Evolutionary conservation across 805 yeast genomes (phyloP).

Genomic region (Saccharomycopsis sp.): DNA sequence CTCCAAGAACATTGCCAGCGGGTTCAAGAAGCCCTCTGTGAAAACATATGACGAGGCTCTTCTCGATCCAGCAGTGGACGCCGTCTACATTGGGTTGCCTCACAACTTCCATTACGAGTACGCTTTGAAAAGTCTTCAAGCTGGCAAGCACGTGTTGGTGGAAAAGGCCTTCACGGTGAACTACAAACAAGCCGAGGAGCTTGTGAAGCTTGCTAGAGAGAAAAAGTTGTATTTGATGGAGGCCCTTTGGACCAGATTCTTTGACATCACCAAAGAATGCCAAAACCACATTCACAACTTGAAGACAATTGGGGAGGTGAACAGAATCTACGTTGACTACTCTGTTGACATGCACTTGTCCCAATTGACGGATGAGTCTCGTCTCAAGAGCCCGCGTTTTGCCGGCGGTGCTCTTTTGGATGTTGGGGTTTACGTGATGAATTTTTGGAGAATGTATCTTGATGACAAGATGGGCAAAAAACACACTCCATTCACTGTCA

Average conservation of each 20-base stretch:
- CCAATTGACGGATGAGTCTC: constrained; percentile 27
- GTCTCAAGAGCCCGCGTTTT: constrained; percentile 36
- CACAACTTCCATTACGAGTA: constrained; percentile 43
- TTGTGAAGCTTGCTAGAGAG: constrained; percentile 35
- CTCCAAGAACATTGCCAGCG: neutral
- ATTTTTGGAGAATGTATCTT: constrained; percentile 35
- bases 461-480: constrained; percentile 29
- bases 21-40: constrained; percentile 4
- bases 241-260: constrained; percentile 49
- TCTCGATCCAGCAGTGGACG: constrained; percentile 34
- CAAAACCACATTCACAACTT: constrained; percentile 32
- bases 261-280: constrained; percentile 36
- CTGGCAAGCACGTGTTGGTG: constrained; percentile 43
- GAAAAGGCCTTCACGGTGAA: constrained; percentile 50
- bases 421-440: constrained; percentile 44
- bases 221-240: constrained; percentile 45
- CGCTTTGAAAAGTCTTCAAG: constrained; percentile 33
- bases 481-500: constrained; percentile 20
- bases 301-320: constrained; percentile 38
- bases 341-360: constrained; percentile 31
- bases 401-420: constrained; percentile 54
- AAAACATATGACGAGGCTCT: constrained; percentile 35
- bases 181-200: constrained; percentile 33
- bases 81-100: constrained; percentile 48
- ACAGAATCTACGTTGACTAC: constrained; percentile 37